Conservation (phyloP, 163 green algal genomes). For the Chloromonas sp. region DNA sequence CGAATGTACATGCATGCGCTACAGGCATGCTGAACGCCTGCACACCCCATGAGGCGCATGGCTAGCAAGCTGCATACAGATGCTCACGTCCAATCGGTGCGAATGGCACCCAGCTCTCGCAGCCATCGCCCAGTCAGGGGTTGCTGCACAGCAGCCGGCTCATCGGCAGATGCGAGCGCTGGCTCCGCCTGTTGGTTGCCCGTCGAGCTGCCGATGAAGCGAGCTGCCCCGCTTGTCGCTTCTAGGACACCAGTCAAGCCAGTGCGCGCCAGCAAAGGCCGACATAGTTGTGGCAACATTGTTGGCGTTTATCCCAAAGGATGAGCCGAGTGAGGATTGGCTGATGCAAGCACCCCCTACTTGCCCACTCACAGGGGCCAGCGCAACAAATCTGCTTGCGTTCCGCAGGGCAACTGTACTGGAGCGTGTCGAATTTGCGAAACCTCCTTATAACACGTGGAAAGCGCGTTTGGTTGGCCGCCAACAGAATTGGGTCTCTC, state of each 20-base stretch:
- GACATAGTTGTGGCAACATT: not conserved
- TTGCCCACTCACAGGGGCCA: too few relatives aligned
- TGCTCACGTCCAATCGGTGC: conserved; percentile 81
- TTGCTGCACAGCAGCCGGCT: conserved; percentile 7
- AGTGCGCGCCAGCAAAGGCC: not conserved
- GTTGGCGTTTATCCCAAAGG: not conserved
- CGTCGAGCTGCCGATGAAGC: not conserved
- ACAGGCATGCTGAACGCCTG: too few relatives aligned
- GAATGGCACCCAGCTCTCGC: conserved; percentile 61
- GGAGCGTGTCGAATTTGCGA: too few relatives aligned
- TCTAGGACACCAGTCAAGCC: too few relatives aligned
- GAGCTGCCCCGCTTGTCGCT: not conserved
- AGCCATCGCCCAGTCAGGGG: conserved; percentile 34
- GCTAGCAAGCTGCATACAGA: not conserved
- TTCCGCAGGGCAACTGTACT: too few relatives aligned
- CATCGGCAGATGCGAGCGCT: conserved; percentile 2
- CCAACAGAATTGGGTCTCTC: too few relatives aligned
- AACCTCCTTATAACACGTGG: too few relatives aligned
- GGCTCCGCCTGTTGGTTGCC: not conserved
- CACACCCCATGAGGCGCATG: not conserved
- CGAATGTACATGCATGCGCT: too few relatives aligned
- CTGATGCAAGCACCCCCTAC: too few relatives aligned
- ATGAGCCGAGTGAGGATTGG: not conserved
- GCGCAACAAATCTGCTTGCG: too few relatives aligned
- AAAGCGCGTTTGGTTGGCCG: too few relatives aligned